phyloP scores from a whole-genome alignment of 371 early-diverging fungal genomes.

The Chytridium lagenaria region DNA sequence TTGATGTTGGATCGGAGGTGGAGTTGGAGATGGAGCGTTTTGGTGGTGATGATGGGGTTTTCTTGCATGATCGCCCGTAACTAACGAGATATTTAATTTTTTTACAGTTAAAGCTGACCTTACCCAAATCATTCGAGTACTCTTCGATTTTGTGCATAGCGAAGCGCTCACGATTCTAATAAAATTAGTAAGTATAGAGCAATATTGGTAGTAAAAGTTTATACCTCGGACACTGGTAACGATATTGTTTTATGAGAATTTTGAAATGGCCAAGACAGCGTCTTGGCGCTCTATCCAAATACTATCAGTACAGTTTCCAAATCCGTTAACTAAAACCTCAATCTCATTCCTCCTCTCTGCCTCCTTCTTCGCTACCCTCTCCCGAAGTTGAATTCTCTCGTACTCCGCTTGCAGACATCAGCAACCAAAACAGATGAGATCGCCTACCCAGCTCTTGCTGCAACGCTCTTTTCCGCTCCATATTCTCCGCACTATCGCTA shows the following conservation, averaged over 20 bases:
- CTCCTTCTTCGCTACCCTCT: conserved; percentile 23
- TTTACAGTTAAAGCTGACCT: background rate
- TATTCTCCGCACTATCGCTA: conserved; percentile 17
- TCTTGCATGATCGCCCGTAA: background rate
- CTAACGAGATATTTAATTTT: background rate
- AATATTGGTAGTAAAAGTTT: too few species aligned
- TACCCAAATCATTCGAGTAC: conserved; percentile 15
- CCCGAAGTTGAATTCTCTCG: conserved; percentile 29
- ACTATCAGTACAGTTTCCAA: background rate
- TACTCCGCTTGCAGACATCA: conserved; percentile 22
- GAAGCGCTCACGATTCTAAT: too few species aligned
- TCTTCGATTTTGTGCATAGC: conserved; percentile 15
- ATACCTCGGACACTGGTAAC: too few species aligned
- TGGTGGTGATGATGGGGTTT: background rate
- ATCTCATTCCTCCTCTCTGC: conserved; percentile 1
- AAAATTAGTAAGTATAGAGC: too few species aligned
- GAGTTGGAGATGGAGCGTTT: background rate
- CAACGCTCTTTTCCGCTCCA: conserved; percentile 29
- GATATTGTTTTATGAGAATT: too few species aligned
- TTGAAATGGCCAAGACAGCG: conserved; percentile 18
- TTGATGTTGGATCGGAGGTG: background rate
- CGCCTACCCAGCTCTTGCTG: conserved; percentile 32
- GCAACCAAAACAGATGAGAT: background rate
- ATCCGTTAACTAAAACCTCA: background rate
- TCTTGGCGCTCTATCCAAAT: background rate